Evolutionary conservation across 139 green algal genomes (phyloP).

Genomic region (Coelastrella sp.): DNA sequence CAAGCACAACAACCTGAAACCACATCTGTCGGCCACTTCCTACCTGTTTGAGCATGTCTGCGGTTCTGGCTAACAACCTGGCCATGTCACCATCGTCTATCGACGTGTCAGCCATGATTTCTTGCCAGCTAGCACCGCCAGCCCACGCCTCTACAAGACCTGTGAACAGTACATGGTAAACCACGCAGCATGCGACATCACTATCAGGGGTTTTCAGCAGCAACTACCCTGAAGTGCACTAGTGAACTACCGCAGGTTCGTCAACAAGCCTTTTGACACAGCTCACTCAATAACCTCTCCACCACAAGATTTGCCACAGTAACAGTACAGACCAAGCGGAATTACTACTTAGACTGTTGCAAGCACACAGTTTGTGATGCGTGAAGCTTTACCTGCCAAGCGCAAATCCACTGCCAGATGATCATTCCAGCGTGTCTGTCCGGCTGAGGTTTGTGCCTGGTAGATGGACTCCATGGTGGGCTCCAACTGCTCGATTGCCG

Average conservation of each 20-base stretch:
- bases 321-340: no score
- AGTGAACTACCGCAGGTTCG: no score
- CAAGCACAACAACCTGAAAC: background rate
- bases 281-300: no score
- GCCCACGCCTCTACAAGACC: conserved; percentile 91
- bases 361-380: no score
- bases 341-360: no score
- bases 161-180: conserved; percentile 46
- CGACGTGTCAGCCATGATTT: conserved; percentile 68
- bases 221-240: no score
- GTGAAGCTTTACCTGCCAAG: conserved; percentile 58
- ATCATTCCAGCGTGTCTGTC: conserved; percentile 67
- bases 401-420: conserved; percentile 73
- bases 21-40: background rate
- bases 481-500: conserved; percentile 73
- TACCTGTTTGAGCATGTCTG: conserved; percentile 87
- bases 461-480: conserved; percentile 59
- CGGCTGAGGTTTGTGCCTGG: conserved; percentile 67
- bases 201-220: no score
- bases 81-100: conserved; percentile 93
- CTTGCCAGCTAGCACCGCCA: conserved; percentile 73
- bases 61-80: conserved; percentile 82
- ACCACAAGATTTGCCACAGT: no score
- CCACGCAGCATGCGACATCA: no score
- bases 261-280: no score